phyloP scores from a whole-genome alignment of 1,284 basidiomycete genomes.

The Trichosporon sp. region DNA sequence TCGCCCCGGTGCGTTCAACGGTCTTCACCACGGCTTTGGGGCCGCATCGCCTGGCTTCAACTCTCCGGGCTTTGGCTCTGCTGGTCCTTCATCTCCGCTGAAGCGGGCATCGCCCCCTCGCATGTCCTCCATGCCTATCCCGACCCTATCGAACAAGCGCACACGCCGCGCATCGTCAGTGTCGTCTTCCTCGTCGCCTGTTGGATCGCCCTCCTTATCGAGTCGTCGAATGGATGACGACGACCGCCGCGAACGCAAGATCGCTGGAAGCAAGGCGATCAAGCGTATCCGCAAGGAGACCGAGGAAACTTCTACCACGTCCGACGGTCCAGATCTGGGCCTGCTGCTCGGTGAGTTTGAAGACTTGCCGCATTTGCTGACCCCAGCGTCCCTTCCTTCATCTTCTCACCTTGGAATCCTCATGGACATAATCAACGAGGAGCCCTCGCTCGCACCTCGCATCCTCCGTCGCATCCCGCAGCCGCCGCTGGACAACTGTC shows the following conservation, averaged over 20 bases:
- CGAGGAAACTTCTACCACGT: not conserved
- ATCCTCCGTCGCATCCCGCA: slow-evolving; percentile 37
- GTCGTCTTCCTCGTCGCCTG: slow-evolving; percentile 27
- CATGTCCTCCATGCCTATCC: slow-evolving; percentile 17
- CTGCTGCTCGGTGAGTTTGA: slow-evolving; percentile 40
- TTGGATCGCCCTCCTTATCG: slow-evolving; percentile 17
- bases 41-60: slow-evolving; percentile 5
- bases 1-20: slow-evolving; percentile 2
- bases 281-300: slow-evolving; percentile 32
- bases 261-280: slow-evolving; percentile 18
- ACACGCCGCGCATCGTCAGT: slow-evolving; percentile 25
- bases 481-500: slow-evolving; percentile 35
- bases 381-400: slow-evolving; percentile 36
- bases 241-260: slow-evolving; percentile 12
- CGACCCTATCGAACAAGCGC: slow-evolving; percentile 22
- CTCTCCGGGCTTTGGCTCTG: slow-evolving; percentile 15
- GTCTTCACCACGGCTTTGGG: slow-evolving; percentile 8
- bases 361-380: not conserved
- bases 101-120: slow-evolving; percentile 11
- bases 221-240: slow-evolving; percentile 21
- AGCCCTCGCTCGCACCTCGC: slow-evolving; percentile 30
- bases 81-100: slow-evolving; percentile 11
- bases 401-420: slow-evolving; percentile 43
- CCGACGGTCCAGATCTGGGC: slow-evolving; percentile 36
- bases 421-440: slow-evolving; percentile 31